Percentiles rank a stretch among this genome's conserved stretches.
Conservation (phyloP, 768 basidiomycete genomes). For the Kwoniella europaea region DNA sequence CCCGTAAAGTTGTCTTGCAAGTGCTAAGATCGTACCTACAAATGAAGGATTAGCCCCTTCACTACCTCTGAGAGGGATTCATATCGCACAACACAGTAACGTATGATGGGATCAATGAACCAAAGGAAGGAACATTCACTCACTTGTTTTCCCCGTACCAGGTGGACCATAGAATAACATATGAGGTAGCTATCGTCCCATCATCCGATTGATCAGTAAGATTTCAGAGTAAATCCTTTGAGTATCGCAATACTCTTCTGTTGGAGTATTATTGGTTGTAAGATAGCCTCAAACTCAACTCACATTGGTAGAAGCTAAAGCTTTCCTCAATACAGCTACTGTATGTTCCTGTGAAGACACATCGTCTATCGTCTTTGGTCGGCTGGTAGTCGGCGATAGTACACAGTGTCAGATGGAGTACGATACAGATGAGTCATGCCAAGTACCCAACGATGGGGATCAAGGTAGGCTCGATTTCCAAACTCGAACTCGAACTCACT, state of each 20-base stretch:
- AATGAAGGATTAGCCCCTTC: too few relatives aligned
- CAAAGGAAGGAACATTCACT: constrained; percentile 10
- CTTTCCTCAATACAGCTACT: constrained; percentile 86
- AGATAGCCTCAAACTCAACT: constrained; percentile 20
- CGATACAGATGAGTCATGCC: neutral
- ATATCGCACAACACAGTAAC: too few relatives aligned
- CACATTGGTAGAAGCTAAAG: constrained; percentile 90
- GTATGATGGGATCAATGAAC: too few relatives aligned
- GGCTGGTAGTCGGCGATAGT: constrained; percentile 62
- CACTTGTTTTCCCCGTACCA: constrained; percentile 93
- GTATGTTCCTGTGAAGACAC: constrained; percentile 97
- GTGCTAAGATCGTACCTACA: constrained; percentile 82
- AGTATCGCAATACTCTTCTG: too few relatives aligned
- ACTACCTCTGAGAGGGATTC: too few relatives aligned
- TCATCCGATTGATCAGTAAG: neutral
- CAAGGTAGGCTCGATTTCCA: constrained; percentile 9
- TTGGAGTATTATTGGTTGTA: too few relatives aligned
- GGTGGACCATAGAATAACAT: constrained; percentile 99
- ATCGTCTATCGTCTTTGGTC: constrained; percentile 97
- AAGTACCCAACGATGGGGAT: neutral
- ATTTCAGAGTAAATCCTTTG: neutral
- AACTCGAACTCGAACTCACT: constrained; percentile 64
- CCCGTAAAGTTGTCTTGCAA: constrained; percentile 94
- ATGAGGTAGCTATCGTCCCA: constrained; percentile 78
- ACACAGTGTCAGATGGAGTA: neutral